Conservation (phyloP, 139 green algal species). For the Tetradesmus lagerheimii region DNA sequence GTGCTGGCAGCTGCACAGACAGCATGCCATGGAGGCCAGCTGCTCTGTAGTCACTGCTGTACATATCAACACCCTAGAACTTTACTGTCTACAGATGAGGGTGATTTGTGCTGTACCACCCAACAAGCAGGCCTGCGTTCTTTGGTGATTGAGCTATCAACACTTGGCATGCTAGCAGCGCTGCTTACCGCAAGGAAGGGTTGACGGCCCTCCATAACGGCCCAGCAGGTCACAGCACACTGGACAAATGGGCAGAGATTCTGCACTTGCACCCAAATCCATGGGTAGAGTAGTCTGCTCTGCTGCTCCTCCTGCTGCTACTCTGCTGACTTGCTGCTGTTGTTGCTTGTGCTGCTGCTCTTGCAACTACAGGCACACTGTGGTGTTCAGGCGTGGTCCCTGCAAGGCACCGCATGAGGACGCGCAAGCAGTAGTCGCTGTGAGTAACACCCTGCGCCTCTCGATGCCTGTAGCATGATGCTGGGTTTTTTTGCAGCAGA, state of each 20-base stretch:
- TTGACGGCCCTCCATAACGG: conserved; percentile 68
- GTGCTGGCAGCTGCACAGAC: too few species aligned
- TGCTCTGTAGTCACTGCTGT: too few species aligned
- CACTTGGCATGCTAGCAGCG: too few species aligned
- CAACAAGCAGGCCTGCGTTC: too few species aligned
- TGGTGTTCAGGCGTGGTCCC: not conserved
- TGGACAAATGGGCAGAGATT: conserved; percentile 56
- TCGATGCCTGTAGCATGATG: not conserved
- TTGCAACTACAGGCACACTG: not conserved
- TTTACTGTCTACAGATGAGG: too few species aligned
- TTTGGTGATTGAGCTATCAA: not conserved
- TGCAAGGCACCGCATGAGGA: not conserved
- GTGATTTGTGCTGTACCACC: too few species aligned
- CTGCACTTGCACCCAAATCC: not conserved
- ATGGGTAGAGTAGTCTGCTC: not conserved
- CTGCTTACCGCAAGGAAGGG: conserved; percentile 73
- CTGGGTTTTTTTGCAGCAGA: not conserved
- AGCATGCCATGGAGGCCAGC: too few species aligned
- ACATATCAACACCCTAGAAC: too few species aligned
- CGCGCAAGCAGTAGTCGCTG: too few species aligned
- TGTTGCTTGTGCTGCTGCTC: not conserved
- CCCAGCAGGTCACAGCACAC: conserved; percentile 73
- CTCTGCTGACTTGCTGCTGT: not conserved
- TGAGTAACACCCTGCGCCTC: too few species aligned
- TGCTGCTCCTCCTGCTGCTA: not conserved